Base-by-base conservation (phyloP, 257 asterid species). In the Solanum bukasovii region DNA sequence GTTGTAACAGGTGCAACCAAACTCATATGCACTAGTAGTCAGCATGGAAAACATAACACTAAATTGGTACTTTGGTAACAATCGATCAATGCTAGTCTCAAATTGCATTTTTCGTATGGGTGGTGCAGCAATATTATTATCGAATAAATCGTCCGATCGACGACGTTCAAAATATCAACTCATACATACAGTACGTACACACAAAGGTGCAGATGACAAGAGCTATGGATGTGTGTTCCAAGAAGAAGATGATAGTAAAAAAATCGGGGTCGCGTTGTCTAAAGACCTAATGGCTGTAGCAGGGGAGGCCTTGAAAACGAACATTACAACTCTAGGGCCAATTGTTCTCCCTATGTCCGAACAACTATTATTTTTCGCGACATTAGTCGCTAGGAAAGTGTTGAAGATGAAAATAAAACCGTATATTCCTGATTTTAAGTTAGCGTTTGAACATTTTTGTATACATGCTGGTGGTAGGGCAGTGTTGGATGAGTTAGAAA, bases 81-180 rank as follows among this genome's bases (percentile, higher is more conserved):
- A 95, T 49, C 89, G 96, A 18, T 91, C 96, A 16, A 94, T 95
- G 97, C 91, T 95, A 0, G 93, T 95, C 84, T 89, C 97, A 2
- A 95, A 94, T 49, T 93, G 98, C 93, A 88, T 95, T 33, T 95
- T 95, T 89, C 93, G 98, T 0, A 91, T 92, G 94, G 98, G 98
- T 10, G 98, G 98, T 25, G 94, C 98, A 16, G 95, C 98, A 25
- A 92, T 93, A 85, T 92, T 95, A 86, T 91, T 95, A 18, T 94
- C 97, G 2, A 95, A 94, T 94, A 90, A 77, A 73, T 87, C 93
- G 0, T 85, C 92, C 0, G 95, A 93, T 34, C 88, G 90, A 2
- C 71, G 89, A 0, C 93, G 96, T 0, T 93, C 98, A 0, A 95
- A 95, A 59, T 95, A 95, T 33, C 93, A 95, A 40, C 93, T 94